Base-by-base conservation (phyloP, 192 early-diverging fungal species). In the Rhizoclosmatium globosum region DNA sequence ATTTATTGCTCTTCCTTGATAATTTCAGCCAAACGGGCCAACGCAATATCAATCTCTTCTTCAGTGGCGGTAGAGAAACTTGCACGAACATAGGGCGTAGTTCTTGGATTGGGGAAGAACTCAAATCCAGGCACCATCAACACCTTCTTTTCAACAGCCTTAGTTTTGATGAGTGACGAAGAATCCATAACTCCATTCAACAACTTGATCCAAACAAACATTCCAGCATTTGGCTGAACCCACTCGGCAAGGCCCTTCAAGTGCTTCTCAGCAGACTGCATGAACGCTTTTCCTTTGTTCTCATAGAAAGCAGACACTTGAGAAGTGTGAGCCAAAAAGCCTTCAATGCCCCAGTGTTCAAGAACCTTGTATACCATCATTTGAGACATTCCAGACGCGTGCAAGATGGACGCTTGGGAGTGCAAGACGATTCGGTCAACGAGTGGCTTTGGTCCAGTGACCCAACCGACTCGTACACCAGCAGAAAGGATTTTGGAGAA, bases 401-500 rank as follows among this genome's bases (percentile, higher is more conserved):
- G 95, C 67, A 98, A 85, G 61, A 92, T 92, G 66, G 90, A 94
- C 4, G 94, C 88, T 79, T 89, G 95, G 85, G 81, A 89, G 82
- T 96, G 92, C 61, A 96, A 85, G 69, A 92, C 89, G 62, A 99
- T 95, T 57, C 92, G 88, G 39, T 94, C 91, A 2, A 96, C 82
- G 11, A 99, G 87, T 58, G 88, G 89, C 23, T 77, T 80, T 0
- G 89, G 89, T 3, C 89, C 89, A 45, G 88, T 85, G 21, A 86
- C 89, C 70, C 76, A 84, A 7, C 78, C 78, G 42, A 96, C 81
- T 50, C 97, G 93, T 71, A 95, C 69, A 41, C 97, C 97, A 1
- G 94, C 92, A 3, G 93, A 94, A 46, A 99, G 74, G 62, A 99
- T 90, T 81, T 99, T 99, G 82, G 93, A 95, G 79, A 99, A 92